phyloP scores from a whole-genome alignment of 495 filamentous ascomycete species.

The Aspergillus coremiiformis region DNA sequence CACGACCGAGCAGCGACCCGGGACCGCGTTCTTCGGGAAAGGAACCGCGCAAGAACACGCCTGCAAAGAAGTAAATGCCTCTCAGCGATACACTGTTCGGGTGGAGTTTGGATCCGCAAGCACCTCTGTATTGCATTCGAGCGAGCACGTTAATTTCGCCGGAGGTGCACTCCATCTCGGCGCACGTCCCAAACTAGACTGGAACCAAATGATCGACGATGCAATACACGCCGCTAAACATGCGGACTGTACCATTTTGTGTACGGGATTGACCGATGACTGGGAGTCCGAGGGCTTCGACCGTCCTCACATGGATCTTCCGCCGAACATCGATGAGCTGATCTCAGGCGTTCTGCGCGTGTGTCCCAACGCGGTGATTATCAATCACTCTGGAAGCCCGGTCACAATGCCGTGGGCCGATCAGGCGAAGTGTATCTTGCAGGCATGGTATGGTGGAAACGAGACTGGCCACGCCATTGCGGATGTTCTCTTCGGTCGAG shows the following conservation, averaged over 20 bases:
- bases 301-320: conserved; percentile 64
- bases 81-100: conserved; percentile 46
- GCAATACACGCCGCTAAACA: conserved; percentile 53
- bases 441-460: conserved; percentile 59
- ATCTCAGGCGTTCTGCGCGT: conserved; percentile 57
- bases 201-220: conserved; percentile 51
- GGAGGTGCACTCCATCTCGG: conserved; percentile 69
- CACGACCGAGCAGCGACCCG: conserved; percentile 44
- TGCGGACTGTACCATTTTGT: conserved; percentile 62
- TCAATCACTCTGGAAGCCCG: conserved; percentile 74
- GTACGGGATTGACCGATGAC: conserved; percentile 69
- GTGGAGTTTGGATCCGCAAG: conserved; percentile 52
- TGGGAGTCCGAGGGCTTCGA: conserved; percentile 85
- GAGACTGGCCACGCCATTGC: conserved; percentile 53
- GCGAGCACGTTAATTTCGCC: conserved; percentile 42
- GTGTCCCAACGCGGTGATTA: conserved; percentile 64
- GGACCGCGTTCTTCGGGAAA: conserved; percentile 48
- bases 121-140: conserved; percentile 45
- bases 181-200: conserved; percentile 54
- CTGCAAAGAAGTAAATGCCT: conserved; percentile 43
- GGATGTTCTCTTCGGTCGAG: conserved; percentile 40
- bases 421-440: conserved; percentile 55
- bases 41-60: conserved; percentile 53
- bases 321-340: conserved; percentile 61
- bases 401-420: conserved; percentile 74